Conservation (phyloP, 1,139 yeast species). For the Scheffersomyces illinoinensis region DNA sequence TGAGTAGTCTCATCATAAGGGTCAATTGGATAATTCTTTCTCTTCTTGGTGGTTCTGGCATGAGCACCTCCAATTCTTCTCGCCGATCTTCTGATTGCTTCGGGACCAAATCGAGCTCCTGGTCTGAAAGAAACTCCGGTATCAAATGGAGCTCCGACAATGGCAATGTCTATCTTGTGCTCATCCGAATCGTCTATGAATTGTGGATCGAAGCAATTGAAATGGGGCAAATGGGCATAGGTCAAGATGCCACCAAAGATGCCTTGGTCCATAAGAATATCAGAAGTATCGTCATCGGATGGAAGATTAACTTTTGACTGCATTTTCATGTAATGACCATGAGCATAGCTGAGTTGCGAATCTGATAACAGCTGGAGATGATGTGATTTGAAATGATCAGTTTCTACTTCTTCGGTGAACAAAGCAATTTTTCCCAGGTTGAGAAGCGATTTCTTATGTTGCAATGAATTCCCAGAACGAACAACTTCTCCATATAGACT, state of each 20-base stretch:
- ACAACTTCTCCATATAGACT: conserved; percentile 26
- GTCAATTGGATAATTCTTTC: conserved; percentile 13
- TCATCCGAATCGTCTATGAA: conserved; percentile 5
- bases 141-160: conserved; percentile 55
- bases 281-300: conserved; percentile 37
- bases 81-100: conserved; percentile 41
- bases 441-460: conserved; percentile 3
- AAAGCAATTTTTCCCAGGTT: conserved; percentile 1
- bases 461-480: conserved; percentile 9
- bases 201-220: conserved; percentile 36
- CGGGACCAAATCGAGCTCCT: conserved; percentile 55
- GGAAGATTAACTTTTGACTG: conserved; percentile 32
- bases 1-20: conserved; percentile 24
- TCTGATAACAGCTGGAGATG: background rate
- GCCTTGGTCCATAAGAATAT: conserved; percentile 19
- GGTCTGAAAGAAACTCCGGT: conserved; percentile 51
- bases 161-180: conserved; percentile 41
- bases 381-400: background rate
- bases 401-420: conserved; percentile 9
- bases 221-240: conserved; percentile 43
- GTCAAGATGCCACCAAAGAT: conserved; percentile 48
- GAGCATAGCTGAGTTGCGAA: background rate
- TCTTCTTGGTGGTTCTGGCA: conserved; percentile 14
- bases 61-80: conserved; percentile 35
- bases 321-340: conserved; percentile 7